Evolutionary conservation across 1,139 yeast species (phyloP), one percentile per base, ranked within the genome.

Genomic region (Taphrina betulina): DNA sequence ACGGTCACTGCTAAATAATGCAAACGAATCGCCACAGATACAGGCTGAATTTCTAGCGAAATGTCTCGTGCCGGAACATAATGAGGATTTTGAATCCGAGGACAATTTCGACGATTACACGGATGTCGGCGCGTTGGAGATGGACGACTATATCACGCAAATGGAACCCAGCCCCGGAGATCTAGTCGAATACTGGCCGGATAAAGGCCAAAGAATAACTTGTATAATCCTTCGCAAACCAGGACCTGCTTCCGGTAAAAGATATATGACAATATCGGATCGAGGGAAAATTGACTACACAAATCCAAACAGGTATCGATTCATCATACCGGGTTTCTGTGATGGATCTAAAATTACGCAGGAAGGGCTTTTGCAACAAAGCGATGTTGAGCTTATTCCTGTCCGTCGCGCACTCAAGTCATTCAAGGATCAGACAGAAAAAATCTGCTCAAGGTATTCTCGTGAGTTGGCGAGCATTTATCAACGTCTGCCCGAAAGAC

Each of bases 131-230:
- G 8, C 28, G 12, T 22, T 31, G 4, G 29, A 33, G 2, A 28
- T 33, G n/a, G 48, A 24, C 12, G 48, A 20, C 10, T 31, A 43
- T 16, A 31, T 37, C 19, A 16, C 29, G 2, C 44, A 28, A 10
- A 28, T 38, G 5, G 36, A 33, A 7, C 40, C 40, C 5, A 38
- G 23, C 5, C 46, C 34, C n/a, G 54, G 54, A 10, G 54, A 50
- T 26, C 29, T 50, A 8, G 54, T 50, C 16, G 54, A 50, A 33
- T 50, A 50, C 40, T 50, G 54, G 54, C 54, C 54, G 2, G 54
- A 50, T 29, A 17, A 16, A 2, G 54, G 54, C 19, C 20, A 22
- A 12, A 17, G 46, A 7, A 12, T 16, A 8, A 50, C 54, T 4
- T 45, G 41, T 20, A 33, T 50, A 5, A 34, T 50, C 8, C 37